Evolutionary conservation across 2,329 filamentous ascomycete genomes (phyloP).

Genomic region (Alternaria arbusti): DNA sequence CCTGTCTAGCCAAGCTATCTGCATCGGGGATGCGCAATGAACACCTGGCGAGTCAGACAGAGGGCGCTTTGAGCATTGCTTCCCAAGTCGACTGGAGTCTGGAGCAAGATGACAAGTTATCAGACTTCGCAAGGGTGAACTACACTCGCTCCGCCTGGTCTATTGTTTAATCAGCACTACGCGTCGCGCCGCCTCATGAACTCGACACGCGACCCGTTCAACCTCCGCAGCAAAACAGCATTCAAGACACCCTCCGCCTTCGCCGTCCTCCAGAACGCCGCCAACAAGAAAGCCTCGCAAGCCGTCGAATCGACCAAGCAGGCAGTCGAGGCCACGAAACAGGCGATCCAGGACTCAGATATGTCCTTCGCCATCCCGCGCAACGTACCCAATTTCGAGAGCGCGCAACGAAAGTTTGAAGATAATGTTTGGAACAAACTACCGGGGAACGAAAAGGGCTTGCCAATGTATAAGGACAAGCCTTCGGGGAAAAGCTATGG

Average conservation of each 20-base stretch:
- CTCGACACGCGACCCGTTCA: slow-evolving; percentile 55
- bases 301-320: slow-evolving; percentile 39
- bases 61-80: slow-evolving; percentile 1
- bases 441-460: slow-evolving; percentile 65
- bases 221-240: slow-evolving; percentile 47
- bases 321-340: slow-evolving; percentile 41
- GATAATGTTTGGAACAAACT: slow-evolving; percentile 56
- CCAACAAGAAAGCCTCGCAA: slow-evolving; percentile 30
- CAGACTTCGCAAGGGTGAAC: slow-evolving; percentile 6
- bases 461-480: slow-evolving; percentile 99
- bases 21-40: slow-evolving; percentile 24
- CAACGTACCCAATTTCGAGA: slow-evolving; percentile 52
- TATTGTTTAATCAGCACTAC: slow-evolving; percentile 1
- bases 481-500: slow-evolving; percentile 71
- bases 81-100: background rate
- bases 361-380: slow-evolving; percentile 53
- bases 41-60: slow-evolving; percentile 31
- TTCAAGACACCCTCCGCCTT: slow-evolving; percentile 38
- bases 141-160: slow-evolving; percentile 3
- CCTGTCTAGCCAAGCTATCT: slow-evolving; percentile 24
- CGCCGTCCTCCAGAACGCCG: slow-evolving; percentile 39
- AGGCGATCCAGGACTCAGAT: slow-evolving; percentile 42
- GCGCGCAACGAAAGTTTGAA: slow-evolving; percentile 50
- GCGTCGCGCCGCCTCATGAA: slow-evolving; percentile 44
- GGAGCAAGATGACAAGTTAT: slow-evolving; percentile 8